Base-by-base conservation (phyloP, 2,329 filamentous ascomycete species). In the Colletotrichum tropicale region DNA sequence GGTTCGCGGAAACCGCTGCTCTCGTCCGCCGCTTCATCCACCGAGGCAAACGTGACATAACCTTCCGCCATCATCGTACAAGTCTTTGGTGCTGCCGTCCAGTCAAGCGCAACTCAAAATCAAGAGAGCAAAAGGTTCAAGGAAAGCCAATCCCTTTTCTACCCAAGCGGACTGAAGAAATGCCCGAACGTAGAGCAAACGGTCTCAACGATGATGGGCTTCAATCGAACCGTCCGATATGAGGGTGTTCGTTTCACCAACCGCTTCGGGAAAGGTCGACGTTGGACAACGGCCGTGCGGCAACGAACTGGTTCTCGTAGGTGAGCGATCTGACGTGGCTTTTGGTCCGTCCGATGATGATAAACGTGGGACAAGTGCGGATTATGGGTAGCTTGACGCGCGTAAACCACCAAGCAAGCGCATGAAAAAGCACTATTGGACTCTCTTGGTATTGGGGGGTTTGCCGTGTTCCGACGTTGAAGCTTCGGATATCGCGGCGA, bases 161-260 rank as follows among this genome's bases (percentile, higher is more conserved):
- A 61, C 10, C 32, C 18, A 18, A 38, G 38, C 13, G 21, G 56
- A 16, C 24, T 16, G 32, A 24, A 67, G 56, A 16, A 26, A 28
- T 38, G n/a, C 21, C 10, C 10, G 18, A 3, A 21, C 30, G 28
- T 38, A 36, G 21, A 13, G 30, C 30, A 30, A 61, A 30, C 12
- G 24, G 16, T 8, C n/a, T 21, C 43, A 1, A 32, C 18, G 32
- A 72, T 67, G 38, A 58, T n/a, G n/a, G 21, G 30, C 52, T 77
- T 75, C 78, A n/a, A 61, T 61, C 6, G 21, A 10, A n/a, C 55
- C 72, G 67, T 71, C 68, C 67, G 72, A 72, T 75, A 28, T n/a
- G 9, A 60, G 24, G 55, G 68, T 38, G 72, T 75, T 75, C 68
- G 72, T 75, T 71, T 75, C 72, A 66, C 72, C 70, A 71, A 66